Conservation (phyloP, 371 early-diverging fungal species). For the Actinomucor elegans region DNA sequence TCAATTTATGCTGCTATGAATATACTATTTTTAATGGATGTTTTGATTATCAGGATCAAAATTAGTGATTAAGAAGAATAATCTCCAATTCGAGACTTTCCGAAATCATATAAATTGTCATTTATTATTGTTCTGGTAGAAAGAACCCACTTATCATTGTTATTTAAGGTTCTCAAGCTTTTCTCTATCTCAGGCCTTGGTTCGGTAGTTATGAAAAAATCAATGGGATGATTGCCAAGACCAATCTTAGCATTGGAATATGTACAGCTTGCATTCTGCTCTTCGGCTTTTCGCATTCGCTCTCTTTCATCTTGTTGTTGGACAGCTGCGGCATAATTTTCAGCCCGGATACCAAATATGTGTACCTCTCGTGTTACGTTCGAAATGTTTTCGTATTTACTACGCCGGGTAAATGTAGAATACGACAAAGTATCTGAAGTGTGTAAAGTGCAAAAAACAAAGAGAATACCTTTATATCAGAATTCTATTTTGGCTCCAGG, state of each 20-base stretch:
- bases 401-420: too few species aligned
- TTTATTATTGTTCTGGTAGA: constrained; percentile 15
- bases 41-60: constrained; percentile 18
- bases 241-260: constrained; percentile 10
- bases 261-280: constrained; percentile 18
- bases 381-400: too few species aligned
- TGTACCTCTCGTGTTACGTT: too few species aligned
- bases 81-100: constrained; percentile 19
- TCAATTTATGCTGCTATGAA: constrained; percentile 21
- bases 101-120: constrained; percentile 16
- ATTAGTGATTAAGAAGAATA: constrained; percentile 22
- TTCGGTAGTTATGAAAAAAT: constrained; percentile 14
- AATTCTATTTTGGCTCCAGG: too few species aligned
- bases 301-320: too few species aligned
- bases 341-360: too few species aligned
- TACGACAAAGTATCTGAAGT: too few species aligned
- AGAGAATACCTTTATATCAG: too few species aligned
- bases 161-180: not conserved
- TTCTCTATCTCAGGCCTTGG: constrained; percentile 7
- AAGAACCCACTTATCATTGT: constrained; percentile 9
- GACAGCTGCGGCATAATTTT: too few species aligned
- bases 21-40: constrained; percentile 16
- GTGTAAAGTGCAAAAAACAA: too few species aligned
- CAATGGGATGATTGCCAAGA: constrained; percentile 12
- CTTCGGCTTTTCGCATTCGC: too few species aligned